Base-by-base conservation (phyloP, 2,329 filamentous ascomycete genomes). In the Harringtonia aguacate region DNA sequence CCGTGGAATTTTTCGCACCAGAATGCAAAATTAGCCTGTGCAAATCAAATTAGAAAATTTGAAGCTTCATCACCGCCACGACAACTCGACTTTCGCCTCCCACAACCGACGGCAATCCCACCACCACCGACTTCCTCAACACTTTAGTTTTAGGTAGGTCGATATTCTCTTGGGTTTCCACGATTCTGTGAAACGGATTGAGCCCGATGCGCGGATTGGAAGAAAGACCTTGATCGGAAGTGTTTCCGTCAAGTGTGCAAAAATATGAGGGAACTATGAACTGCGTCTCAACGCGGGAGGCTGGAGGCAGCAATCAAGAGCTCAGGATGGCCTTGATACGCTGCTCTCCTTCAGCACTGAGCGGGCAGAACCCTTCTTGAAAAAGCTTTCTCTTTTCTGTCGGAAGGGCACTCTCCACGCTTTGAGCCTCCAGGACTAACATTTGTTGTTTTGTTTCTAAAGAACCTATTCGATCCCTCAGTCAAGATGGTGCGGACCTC, bases 401-500 rank as follows among this genome's bases (percentile, higher is more conserved):
- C 56, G 24, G 56, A 63, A 75, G 77, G 78, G 78, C 77, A 82
- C 78, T 82, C 78, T 81, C 71, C 75, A 72, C 66, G 77, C 77
- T 80, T 62, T 62, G 55, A 61, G 72, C 72, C 71, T 69, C 65
- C 61, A 73, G 73, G 75, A 75, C 77, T 81, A 81, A 81, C 72
- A 53, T 62, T 56, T 52, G 40, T 58, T 24, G 53, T 54, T 57
- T 55, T 53, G 58, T 71, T 81, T 29, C 13, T 43, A 47, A 49
- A 39, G 44, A 36, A 31, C 88, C 82, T 87, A 87, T 87, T 77
- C 63, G 50, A 53, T 50, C 62, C 30, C 3, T 75, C 77, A 79
- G 81, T 67, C 80, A 95, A 85, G 68, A 98, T 98, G 90, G 89
- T 95, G 73, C 88, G 86, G 77, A 97, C 92, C 64, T 95, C 88